Base-by-base conservation (phyloP, 1,284 basidiomycete genomes). In the Singerocomus inundabilis region DNA sequence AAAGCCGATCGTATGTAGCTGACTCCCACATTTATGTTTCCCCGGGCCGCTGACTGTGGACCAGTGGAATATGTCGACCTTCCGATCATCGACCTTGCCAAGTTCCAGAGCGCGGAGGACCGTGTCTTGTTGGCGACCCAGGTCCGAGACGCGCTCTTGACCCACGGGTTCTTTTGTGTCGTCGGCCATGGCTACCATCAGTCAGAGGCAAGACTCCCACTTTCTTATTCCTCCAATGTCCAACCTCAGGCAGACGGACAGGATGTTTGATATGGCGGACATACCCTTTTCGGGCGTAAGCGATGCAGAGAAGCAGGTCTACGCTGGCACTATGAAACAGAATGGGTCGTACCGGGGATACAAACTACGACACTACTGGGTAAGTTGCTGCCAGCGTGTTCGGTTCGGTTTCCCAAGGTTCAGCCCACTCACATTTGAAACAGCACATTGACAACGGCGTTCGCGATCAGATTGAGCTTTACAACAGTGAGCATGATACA, bases 31-130 rank as follows among this genome's bases (percentile, higher is more conserved):
- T n/a, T n/a, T n/a, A n/a, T n/a, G n/a, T n/a, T n/a, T n/a, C n/a
- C n/a, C n/a, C 4, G 9, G n/a, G 8, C 2, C 10, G 7, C 18
- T 51, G 4, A 46, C 13, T 13, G 25, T 30, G 29, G 10, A 34
- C 16, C 29, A 85, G 84, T 85, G 64, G 78, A 85, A 36, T 87
- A 81, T 71, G 87, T 82, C 1, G 77, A 85, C 37, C 73, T 89
- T 16, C 74, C 81, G 13, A 73, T 80, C 44, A 77, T 89, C 49
- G 86, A 89, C 60, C 66, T 89, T 10, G 71, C 80, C 28, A 75
- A 76, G 46, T 72, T 72, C n/a, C 55, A 61, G 13, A 81, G 72
- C 1, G 63, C 68, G 0, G 77, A 79, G 49, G 80, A 75, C 1
- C 75, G 76, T 26, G 60, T 64, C 0, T 66, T 70, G 41, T 72